These are phyloP conservation scores for Neofusicoccum kwambonambiense DNA, from an alignment of 2,329 filamentous ascomycete species.

Conservation along the genomic window DNA sequence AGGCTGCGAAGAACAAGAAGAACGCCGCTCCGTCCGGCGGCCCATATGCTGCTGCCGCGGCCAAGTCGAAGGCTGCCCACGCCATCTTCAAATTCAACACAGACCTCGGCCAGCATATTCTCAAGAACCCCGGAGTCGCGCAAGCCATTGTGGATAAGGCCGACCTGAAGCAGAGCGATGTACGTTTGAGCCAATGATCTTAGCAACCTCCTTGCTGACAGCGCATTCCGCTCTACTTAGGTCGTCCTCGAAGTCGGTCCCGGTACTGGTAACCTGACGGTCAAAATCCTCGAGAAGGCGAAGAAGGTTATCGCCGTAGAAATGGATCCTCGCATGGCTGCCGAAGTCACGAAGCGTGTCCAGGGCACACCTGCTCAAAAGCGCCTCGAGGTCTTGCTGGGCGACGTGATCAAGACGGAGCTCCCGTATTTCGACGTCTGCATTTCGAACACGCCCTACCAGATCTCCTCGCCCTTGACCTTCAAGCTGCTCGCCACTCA, in stretches of 20 bases:
- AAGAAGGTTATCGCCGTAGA: slow-evolving; percentile 85
- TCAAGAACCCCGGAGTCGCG: slow-evolving; percentile 29
- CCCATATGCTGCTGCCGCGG: slow-evolving; percentile 45
- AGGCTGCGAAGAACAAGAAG: slow-evolving; percentile 39
- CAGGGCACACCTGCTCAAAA: slow-evolving; percentile 84
- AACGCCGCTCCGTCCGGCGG: slow-evolving; percentile 37
- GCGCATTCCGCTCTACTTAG: slow-evolving; percentile 33
- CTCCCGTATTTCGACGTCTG: slow-evolving; percentile 78
- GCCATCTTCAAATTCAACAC: slow-evolving; percentile 91
- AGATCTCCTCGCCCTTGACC: slow-evolving; percentile 87
- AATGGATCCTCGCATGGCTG: slow-evolving; percentile 93
- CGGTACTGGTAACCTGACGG: slow-evolving; percentile 84
- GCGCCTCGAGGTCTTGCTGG: slow-evolving; percentile 81
- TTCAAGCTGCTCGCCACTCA: slow-evolving; percentile 84
- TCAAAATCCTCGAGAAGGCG: slow-evolving; percentile 82
- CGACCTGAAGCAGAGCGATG: slow-evolving; percentile 80
- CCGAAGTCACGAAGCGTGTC: slow-evolving; percentile 89
- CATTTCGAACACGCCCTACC: slow-evolving; percentile 73
- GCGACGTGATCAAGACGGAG: slow-evolving; percentile 87
- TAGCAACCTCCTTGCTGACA: background rate
- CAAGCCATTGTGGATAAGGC: slow-evolving; percentile 81
- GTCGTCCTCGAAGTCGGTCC: slow-evolving; percentile 90
- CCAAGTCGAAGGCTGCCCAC: slow-evolving; percentile 59
- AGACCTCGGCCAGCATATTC: slow-evolving; percentile 81
- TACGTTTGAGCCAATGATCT: background rate